Percentiles rank a stretch among this genome's conserved stretches.
These are phyloP conservation scores for Populus alba DNA, from an alignment of 345 rosid genomes.

Conservation along the genomic window DNA sequence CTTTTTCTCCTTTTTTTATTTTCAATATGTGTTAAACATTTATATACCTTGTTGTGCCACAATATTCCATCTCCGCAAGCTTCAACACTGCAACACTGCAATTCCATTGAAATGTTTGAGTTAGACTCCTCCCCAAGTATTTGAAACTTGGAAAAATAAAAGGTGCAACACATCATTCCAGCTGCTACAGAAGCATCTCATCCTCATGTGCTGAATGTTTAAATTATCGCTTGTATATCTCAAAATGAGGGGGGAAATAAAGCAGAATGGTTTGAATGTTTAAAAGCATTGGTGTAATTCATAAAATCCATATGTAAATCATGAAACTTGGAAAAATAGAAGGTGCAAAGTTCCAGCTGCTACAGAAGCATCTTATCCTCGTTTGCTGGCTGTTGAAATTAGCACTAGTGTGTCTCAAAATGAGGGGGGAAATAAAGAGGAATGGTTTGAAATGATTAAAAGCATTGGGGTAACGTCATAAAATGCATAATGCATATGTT, in stretches of 20 bases:
- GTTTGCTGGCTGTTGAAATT: neutral
- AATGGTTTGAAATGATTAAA: neutral
- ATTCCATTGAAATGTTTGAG: constrained; percentile 17
- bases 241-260: neutral
- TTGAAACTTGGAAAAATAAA: neutral
- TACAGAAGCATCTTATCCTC: neutral
- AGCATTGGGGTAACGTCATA: neutral
- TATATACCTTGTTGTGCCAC: constrained; percentile 91
- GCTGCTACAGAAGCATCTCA: neutral
- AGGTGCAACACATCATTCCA: neutral
- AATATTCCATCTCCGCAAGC: constrained; percentile 90
- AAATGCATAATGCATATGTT: neutral
- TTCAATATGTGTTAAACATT: neutral
- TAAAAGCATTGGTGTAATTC: neutral
- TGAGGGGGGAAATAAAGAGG: neutral
- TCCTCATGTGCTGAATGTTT: neutral
- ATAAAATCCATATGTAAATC: neutral
- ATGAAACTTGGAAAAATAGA: neutral
- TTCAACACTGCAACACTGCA: constrained; percentile 75
- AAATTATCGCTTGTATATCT: neutral
- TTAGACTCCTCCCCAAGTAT: neutral
- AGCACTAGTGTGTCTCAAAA: neutral
- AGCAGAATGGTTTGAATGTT: neutral
- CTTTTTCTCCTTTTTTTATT: neutral
- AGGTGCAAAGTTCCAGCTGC: neutral